Conservation (phyloP, 2,329 filamentous ascomycete species). For the Leptographium lundbergii region DNA sequence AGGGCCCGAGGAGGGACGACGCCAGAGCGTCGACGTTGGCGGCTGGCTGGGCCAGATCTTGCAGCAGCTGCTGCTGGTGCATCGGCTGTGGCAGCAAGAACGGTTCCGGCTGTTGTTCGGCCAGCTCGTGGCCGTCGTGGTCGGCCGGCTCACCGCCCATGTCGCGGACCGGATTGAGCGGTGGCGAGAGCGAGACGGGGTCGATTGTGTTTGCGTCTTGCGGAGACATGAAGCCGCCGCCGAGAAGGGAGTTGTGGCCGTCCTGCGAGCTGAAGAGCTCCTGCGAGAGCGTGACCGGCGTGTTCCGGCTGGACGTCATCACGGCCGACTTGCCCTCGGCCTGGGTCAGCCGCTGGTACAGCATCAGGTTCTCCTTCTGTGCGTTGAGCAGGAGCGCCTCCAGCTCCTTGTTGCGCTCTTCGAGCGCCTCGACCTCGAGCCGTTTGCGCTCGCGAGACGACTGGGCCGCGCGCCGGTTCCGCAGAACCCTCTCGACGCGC, state of each 20-base stretch:
- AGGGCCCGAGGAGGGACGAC: slow-evolving; percentile 24
- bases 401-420: slow-evolving; percentile 60
- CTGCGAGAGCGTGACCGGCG: slow-evolving; percentile 43
- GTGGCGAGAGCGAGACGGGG: slow-evolving; percentile 48
- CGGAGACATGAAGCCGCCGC: slow-evolving; percentile 31
- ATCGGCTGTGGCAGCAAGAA: not conserved
- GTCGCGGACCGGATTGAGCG: slow-evolving; percentile 39
- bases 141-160: not conserved
- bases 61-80: not conserved
- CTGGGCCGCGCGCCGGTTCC: slow-evolving; percentile 90
- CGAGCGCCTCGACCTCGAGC: slow-evolving; percentile 73
- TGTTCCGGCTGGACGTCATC: slow-evolving; percentile 23
- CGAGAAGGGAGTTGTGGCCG: slow-evolving; percentile 19
- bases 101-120: not conserved
- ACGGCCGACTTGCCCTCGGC: slow-evolving; percentile 32
- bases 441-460: slow-evolving; percentile 92
- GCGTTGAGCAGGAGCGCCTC: slow-evolving; percentile 39
- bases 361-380: slow-evolving; percentile 28
- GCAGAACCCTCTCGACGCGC: slow-evolving; percentile 89
- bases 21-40: slow-evolving; percentile 13
- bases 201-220: slow-evolving; percentile 37
- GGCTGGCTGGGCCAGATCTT: not conserved
- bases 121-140: not conserved
- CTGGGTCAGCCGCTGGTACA: slow-evolving; percentile 37
- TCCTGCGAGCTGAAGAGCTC: slow-evolving; percentile 42